phyloP scores from a whole-genome alignment of 192 early-diverging fungal genomes.

The Paraglomus occultum region DNA sequence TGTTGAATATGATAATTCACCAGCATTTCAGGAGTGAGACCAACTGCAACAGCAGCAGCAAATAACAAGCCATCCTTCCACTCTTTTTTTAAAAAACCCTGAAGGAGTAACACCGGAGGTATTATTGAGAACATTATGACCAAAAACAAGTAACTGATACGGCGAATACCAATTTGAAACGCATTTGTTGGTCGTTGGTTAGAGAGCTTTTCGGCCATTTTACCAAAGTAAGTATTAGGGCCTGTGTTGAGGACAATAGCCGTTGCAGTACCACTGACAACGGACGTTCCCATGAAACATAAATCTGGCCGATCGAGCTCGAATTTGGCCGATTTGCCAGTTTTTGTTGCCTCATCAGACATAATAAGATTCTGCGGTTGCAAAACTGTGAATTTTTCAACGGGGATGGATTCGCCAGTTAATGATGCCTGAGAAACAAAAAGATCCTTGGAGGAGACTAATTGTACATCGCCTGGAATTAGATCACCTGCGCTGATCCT shows the following conservation, averaged over 20 bases:
- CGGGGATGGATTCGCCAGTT: constrained; percentile 49
- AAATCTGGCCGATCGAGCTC: constrained; percentile 35
- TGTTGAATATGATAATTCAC: not conserved
- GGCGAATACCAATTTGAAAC: constrained; percentile 46
- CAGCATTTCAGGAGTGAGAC: constrained; percentile 56
- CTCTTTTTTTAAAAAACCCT: constrained; percentile 37
- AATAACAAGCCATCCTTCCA: constrained; percentile 44
- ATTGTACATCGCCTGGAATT: constrained; percentile 41
- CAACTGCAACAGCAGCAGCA: constrained; percentile 48
- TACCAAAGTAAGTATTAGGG: constrained; percentile 43
- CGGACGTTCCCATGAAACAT: constrained; percentile 47
- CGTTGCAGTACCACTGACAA: constrained; percentile 48
- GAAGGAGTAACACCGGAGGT: constrained; percentile 45
- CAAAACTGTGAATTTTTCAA: constrained; percentile 40
- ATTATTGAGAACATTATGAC: constrained; percentile 45
- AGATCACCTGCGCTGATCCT: constrained; percentile 44
- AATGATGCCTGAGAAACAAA: constrained; percentile 47
- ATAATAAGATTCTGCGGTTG: constrained; percentile 25
- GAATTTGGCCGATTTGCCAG: constrained; percentile 17
- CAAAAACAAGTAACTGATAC: constrained; percentile 46
- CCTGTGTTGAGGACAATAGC: constrained; percentile 48
- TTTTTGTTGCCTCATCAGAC: not conserved
- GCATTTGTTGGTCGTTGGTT: constrained; percentile 35
- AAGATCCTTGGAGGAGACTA: constrained; percentile 47
- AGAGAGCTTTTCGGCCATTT: constrained; percentile 41